Evolutionary conservation across 2,329 filamentous ascomycete species (phyloP).

Genomic region (Aureobasidium sp.): DNA sequence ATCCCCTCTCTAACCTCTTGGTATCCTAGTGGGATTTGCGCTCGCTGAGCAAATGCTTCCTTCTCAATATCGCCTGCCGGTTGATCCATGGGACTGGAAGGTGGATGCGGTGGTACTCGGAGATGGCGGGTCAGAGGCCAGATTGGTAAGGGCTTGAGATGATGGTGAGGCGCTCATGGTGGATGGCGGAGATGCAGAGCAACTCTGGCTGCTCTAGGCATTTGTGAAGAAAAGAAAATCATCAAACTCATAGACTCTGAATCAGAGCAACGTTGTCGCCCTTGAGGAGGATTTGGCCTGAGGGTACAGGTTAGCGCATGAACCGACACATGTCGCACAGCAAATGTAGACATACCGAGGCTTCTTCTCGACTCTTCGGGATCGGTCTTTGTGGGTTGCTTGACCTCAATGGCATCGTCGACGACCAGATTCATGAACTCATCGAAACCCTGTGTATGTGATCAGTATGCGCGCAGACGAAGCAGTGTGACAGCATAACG

Average conservation of each 20-base stretch:
- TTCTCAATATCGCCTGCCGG: constrained; percentile 60
- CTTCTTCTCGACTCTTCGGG: constrained; percentile 67
- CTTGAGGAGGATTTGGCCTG: constrained; percentile 79
- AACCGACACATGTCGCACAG: not conserved
- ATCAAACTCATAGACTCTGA: constrained; percentile 32
- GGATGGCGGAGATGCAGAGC: not conserved
- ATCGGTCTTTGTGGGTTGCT: constrained; percentile 72
- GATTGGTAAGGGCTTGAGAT: constrained; percentile 10
- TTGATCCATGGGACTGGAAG: constrained; percentile 67
- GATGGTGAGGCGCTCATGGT: not conserved
- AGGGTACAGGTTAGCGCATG: constrained; percentile 14
- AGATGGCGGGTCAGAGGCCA: constrained; percentile 20
- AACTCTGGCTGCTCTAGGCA: not conserved
- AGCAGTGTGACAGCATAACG: constrained; percentile 24
- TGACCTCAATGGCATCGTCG: constrained; percentile 91
- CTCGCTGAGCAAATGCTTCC: constrained; percentile 78
- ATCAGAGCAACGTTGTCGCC: constrained; percentile 84
- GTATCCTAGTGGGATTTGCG: constrained; percentile 63
- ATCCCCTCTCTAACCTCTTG: not conserved
- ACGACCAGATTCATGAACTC: constrained; percentile 99
- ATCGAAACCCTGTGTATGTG: constrained; percentile 74
- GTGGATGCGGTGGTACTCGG: constrained; percentile 56
- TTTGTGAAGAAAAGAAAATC: not conserved
- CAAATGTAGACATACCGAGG: constrained; percentile 54
- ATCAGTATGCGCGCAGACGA: constrained; percentile 19